Evolutionary conservation across 345 rosid species (phyloP), one percentile per base, ranked within the genome.

Genomic region (Pistacia atlantica): DNA sequence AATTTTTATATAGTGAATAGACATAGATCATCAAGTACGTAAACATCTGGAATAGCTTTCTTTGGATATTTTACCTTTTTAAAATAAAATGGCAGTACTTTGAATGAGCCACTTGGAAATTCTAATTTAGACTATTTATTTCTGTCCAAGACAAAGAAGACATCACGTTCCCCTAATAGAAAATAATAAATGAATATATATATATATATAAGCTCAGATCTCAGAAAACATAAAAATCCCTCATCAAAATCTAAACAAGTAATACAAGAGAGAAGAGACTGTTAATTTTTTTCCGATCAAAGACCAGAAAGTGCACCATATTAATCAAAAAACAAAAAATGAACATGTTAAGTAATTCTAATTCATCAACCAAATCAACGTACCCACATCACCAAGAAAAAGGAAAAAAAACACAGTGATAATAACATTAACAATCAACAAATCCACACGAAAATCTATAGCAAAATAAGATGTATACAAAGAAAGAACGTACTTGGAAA

Each of bases 401-500:
- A 11, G n/a, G n/a, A 42, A 58, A 17, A 58, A 17, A 28, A 57
- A 11, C 55, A 11, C 1, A 37, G 22, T 0, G 37, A 35, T 28
- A 52, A 55, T 3, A 42, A 42, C 46, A 10, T 0, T 66, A 9
- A 28, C 13, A 60, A 16, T 42, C 1, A 56, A 0, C 3, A 16
- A 65, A 55, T 16, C 67, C 8, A 37, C 11, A 63, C 1, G 69
- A 45, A 63, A 22, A 28, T 22, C 17, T 46, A 33, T 52, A 1
- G 25, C 8, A 52, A 46, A 60, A 73, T 33, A 52, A 8, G 11
- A 62, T 8, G 28, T 45, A 8, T 28, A 7, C 6, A 25, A 1
- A 65, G 46, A 45, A 33, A 49, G 3, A 17, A 14, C 16, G 51
- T 80, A 89, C 92, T 86, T 83, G 69, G 89, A 76, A 79, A 73